Evolutionary conservation across 495 filamentous ascomycete species (phyloP).

Genomic region (Penicillium maclennaniae): DNA sequence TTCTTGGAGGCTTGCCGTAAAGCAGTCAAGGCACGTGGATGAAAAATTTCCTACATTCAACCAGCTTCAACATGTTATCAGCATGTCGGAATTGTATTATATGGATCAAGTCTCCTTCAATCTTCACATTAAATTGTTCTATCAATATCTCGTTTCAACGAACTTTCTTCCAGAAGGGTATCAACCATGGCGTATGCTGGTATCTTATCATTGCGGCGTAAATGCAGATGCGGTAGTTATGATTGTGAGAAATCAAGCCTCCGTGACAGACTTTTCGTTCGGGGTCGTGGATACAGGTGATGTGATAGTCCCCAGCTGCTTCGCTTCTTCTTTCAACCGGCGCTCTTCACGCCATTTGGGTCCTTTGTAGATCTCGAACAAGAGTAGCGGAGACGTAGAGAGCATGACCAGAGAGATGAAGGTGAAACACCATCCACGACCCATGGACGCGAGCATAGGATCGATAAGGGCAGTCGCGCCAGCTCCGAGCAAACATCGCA

Average conservation of each 20-base stretch:
- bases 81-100: neutral
- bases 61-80: neutral
- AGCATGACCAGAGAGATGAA: constrained; percentile 57
- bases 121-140: neutral
- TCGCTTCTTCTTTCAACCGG: constrained; percentile 19
- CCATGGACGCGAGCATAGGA: constrained; percentile 63
- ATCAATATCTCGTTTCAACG: neutral
- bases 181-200: constrained; percentile 1
- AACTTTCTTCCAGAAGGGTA: neutral
- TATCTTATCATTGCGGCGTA: constrained; percentile 4
- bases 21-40: constrained; percentile 24
- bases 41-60: neutral
- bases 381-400: constrained; percentile 49
- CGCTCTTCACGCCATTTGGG: constrained; percentile 48
- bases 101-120: neutral
- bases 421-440: constrained; percentile 67
- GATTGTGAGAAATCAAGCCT: neutral
- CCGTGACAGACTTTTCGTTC: neutral
- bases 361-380: constrained; percentile 41
- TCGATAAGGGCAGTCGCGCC: constrained; percentile 61
- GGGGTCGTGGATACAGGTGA: neutral
- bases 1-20: constrained; percentile 37
- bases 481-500: constrained; percentile 64
- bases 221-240: neutral
- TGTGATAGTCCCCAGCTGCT: constrained; percentile 3